These are phyloP conservation scores for Phytophthora sp. DNA, from an alignment of 352 stramenopile genomes.

Conservation along the genomic window DNA sequence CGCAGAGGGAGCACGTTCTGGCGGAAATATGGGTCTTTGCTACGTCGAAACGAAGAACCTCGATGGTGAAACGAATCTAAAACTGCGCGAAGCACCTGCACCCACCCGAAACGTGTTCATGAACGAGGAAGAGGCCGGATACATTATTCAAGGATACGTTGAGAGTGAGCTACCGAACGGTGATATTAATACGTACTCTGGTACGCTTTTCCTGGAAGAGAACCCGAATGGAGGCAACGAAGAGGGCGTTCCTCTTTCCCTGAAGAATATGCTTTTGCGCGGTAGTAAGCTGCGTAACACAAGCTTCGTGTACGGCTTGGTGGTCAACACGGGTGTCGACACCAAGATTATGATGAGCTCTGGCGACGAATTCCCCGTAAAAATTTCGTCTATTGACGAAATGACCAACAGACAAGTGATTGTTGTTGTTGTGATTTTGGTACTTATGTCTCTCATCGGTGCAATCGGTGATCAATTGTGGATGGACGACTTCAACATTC, in stretches of 20 bases:
- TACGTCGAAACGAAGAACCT: conserved; percentile 92
- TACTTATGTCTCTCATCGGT: conserved; percentile 74
- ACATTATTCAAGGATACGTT: conserved; percentile 71
- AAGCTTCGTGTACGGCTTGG: conserved; percentile 87
- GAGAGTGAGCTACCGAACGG: conserved; percentile 83
- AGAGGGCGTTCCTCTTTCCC: conserved; percentile 57
- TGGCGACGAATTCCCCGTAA: conserved; percentile 80
- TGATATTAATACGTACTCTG: conserved; percentile 83
- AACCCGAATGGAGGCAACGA: conserved; percentile 43
- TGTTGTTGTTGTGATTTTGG: conserved; percentile 75
- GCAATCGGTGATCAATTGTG: conserved; percentile 66
- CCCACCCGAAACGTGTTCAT: conserved; percentile 70
- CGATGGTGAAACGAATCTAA: conserved; percentile 89
- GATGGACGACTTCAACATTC: conserved; percentile 47
- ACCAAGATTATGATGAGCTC: conserved; percentile 94
- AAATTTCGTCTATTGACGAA: conserved; percentile 85
- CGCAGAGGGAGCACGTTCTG: conserved; percentile 57
- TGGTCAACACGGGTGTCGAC: conserved; percentile 94
- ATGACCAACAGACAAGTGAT: conserved; percentile 90
- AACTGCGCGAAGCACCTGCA: conserved; percentile 73
- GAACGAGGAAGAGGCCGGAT: conserved; percentile 67
- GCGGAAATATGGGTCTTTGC: conserved; percentile 77
- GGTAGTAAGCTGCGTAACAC: conserved; percentile 92
- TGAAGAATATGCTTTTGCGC: conserved; percentile 92
- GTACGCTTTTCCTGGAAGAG: conserved; percentile 70